Conservation (phyloP, 768 basidiomycete species). For the Botryobasidium botryosum region DNA sequence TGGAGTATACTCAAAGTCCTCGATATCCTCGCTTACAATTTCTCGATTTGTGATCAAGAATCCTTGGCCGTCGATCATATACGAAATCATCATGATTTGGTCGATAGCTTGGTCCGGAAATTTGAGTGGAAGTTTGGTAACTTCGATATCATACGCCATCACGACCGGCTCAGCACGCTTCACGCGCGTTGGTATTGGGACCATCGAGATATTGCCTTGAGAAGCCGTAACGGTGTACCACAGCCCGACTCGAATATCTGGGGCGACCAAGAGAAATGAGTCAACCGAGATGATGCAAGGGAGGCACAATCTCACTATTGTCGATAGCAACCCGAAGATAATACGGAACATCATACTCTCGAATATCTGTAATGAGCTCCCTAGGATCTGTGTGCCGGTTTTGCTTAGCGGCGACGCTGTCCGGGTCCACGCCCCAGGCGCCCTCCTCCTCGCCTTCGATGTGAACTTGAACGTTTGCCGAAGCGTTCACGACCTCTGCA, state of each 20-base stretch:
- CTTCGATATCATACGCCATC: conserved; percentile 98
- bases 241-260: conserved; percentile 87
- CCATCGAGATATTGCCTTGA: conserved; percentile 61
- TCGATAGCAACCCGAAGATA: conserved; percentile 99
- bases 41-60: conserved; percentile 96
- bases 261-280: not conserved
- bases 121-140: conserved; percentile 97
- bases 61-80: conserved; percentile 97
- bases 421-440: conserved; percentile 26
- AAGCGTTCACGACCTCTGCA: conserved; percentile 74
- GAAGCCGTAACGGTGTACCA: conserved; percentile 87
- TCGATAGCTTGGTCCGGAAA: conserved; percentile 92
- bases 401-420: conserved; percentile 20
- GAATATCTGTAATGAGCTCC: conserved; percentile 82
- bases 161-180: conserved; percentile 98
- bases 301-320: conserved; percentile 48
- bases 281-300: not conserved
- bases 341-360: conserved; percentile 95
- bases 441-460: conserved; percentile 50
- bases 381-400: conserved; percentile 55
- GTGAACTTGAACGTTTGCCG: conserved; percentile 36
- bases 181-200: conserved; percentile 61
- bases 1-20: conserved; percentile 97
- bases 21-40: conserved; percentile 93
- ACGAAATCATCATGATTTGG: conserved; percentile 99